Conservation (phyloP, 495 filamentous ascomycete species). For the Oidiodendron maius region DNA sequence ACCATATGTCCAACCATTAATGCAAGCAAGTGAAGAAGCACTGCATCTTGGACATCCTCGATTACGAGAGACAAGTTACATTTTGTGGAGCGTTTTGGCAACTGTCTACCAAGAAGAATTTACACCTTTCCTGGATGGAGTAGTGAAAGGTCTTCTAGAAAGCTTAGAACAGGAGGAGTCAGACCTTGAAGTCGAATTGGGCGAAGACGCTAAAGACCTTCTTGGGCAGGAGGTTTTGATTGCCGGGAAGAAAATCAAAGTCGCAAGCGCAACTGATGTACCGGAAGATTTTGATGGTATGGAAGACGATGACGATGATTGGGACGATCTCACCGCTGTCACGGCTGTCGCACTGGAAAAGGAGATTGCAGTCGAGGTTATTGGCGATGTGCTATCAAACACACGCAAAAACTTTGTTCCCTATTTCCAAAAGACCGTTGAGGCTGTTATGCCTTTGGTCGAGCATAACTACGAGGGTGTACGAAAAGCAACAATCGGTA, state of each 20-base stretch:
- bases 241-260: slow-evolving; percentile 77
- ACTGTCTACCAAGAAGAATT: slow-evolving; percentile 94
- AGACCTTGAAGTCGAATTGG: slow-evolving; percentile 73
- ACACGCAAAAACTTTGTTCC: slow-evolving; percentile 72
- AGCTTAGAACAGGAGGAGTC: slow-evolving; percentile 87
- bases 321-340: slow-evolving; percentile 74
- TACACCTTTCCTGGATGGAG: slow-evolving; percentile 75
- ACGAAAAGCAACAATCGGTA: slow-evolving; percentile 82
- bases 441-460: slow-evolving; percentile 68
- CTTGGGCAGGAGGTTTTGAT: slow-evolving; percentile 62
- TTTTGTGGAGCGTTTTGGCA: slow-evolving; percentile 89
- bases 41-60: slow-evolving; percentile 84
- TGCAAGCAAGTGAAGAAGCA: slow-evolving; percentile 87
- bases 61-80: slow-evolving; percentile 90
- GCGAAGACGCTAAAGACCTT: slow-evolving; percentile 71
- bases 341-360: slow-evolving; percentile 91
- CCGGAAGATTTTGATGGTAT: slow-evolving; percentile 54
- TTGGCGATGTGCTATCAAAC: slow-evolving; percentile 86
- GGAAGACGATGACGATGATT: slow-evolving; percentile 66
- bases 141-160: slow-evolving; percentile 77
- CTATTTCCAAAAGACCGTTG: slow-evolving; percentile 86
- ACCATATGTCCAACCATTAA: slow-evolving; percentile 81
- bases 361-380: slow-evolving; percentile 91
- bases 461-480: slow-evolving; percentile 92
- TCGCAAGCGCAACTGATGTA: slow-evolving; percentile 49